Conservation (phyloP, 1,284 basidiomycete genomes). For the Albatrellus sp. region DNA sequence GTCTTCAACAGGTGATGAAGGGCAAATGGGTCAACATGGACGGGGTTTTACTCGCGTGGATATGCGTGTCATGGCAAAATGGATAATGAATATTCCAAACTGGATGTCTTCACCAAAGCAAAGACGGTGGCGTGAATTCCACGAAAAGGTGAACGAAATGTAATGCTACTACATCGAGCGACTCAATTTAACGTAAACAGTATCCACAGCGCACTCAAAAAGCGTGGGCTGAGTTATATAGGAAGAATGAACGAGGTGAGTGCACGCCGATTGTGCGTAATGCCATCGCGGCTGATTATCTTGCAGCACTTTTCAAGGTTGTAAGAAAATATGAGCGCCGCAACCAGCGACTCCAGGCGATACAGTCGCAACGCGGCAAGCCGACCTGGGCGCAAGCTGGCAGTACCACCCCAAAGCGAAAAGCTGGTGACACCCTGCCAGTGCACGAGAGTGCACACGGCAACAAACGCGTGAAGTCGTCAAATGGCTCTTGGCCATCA, state of each 20-base stretch:
- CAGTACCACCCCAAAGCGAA: background rate
- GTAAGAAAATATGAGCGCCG: background rate
- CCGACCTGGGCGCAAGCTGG: conserved; percentile 11
- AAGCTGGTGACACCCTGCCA: conserved; percentile 4
- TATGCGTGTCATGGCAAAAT: conserved; percentile 39
- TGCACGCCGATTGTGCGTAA: background rate
- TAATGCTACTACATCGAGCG: no score
- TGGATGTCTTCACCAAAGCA: conserved; percentile 33
- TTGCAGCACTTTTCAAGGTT: background rate
- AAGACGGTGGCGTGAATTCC: conserved; percentile 38
- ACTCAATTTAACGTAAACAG: conserved; percentile 13
- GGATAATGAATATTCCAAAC: conserved; percentile 30
- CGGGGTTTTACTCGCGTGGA: conserved; percentile 42
- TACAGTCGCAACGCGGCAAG: conserved; percentile 11
- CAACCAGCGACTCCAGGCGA: conserved; percentile 1
- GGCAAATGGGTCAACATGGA: conserved; percentile 39
- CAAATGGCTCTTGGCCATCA: background rate
- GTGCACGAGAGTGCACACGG: conserved; percentile 3
- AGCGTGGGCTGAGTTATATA: conserved; percentile 35
- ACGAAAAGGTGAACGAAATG: conserved; percentile 21
- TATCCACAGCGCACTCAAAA: conserved; percentile 38
- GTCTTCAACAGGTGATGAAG: conserved; percentile 24
- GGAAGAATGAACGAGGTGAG: conserved; percentile 3
- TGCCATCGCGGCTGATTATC: background rate
- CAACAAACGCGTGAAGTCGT: background rate